Percentiles rank a stretch among this genome's conserved stretches.
phyloP scores from a whole-genome alignment of 225 moss, liverwort and hornwort genomes.

The Polytrichum commune region DNA sequence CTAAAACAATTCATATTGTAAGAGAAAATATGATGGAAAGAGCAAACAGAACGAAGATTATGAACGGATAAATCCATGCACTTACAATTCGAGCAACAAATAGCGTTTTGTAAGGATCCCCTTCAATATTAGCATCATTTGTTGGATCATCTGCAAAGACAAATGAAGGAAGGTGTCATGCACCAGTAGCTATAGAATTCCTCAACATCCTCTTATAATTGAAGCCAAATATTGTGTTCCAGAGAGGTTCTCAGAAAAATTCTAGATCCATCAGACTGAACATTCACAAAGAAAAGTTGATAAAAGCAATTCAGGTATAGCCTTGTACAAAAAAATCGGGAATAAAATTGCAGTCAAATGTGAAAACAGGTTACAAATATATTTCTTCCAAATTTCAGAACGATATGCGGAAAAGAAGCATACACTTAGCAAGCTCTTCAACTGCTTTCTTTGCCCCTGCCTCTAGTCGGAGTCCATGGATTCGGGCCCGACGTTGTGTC shows the following conservation, averaged over 20 bases:
- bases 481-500: conserved; percentile 91
- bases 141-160: conserved; percentile 72
- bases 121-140: conserved; percentile 90
- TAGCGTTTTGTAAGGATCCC: conserved; percentile 96
- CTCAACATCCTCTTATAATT: no score
- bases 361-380: no score
- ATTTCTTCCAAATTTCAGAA: not conserved
- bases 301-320: no score
- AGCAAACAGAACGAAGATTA: no score
- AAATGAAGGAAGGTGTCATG: conserved; percentile 11
- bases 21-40: no score
- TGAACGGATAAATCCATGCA: not conserved
- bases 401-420: conserved; percentile 3
- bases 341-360: no score
- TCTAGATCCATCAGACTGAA: no score
- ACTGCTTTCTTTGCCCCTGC: conserved; percentile 85
- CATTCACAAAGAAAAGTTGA: no score
- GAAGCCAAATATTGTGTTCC: no score
- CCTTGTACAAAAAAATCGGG: no score
- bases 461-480: conserved; percentile 86
- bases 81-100: conserved; percentile 93
- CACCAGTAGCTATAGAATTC: not conserved
- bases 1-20: no score
- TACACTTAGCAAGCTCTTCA: conserved; percentile 84
- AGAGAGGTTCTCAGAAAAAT: no score